phyloP scores from a whole-genome alignment of 1,284 basidiomycete genomes.

The Trichosporon sp. region DNA sequence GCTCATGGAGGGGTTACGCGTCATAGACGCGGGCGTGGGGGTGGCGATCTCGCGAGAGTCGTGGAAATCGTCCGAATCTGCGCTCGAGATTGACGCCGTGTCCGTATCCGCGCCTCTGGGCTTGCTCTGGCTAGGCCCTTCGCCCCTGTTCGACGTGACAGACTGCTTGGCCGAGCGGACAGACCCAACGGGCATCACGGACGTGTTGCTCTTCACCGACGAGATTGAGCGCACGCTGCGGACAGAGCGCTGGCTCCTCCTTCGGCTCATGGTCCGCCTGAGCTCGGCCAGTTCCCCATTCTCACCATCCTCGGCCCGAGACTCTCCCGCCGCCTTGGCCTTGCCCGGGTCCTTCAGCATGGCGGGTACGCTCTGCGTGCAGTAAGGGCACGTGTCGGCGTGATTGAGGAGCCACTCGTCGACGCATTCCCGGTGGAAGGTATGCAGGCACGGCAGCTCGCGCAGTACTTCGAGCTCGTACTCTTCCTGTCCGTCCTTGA shows the following conservation, averaged over 20 bases:
- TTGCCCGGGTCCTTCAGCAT: constrained; percentile 7
- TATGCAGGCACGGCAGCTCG: constrained; percentile 43
- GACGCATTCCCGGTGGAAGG: constrained; percentile 48
- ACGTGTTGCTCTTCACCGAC: no score
- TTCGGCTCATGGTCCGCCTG: no score
- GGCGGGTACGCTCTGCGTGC: constrained; percentile 40
- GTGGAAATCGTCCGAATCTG: not conserved
- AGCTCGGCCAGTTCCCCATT: no score
- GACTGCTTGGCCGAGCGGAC: no score
- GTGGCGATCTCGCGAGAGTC: not conserved
- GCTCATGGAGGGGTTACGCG: not conserved
- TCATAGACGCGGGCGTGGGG: not conserved
- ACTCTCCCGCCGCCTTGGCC: not conserved
- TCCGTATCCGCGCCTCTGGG: not conserved
- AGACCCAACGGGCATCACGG: no score
- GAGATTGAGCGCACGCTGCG: no score
- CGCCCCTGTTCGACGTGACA: no score
- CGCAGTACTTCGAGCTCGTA: constrained; percentile 39
- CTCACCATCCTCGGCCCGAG: no score
- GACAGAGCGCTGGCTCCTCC: no score
- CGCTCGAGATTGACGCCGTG: not conserved
- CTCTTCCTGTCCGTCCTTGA: constrained; percentile 34
- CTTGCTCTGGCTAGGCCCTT: no score
- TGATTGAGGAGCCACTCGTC: constrained; percentile 46
- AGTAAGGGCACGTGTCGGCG: constrained; percentile 45